These are phyloP conservation scores for Berkeleyomyces rouxiae DNA, from an alignment of 2,329 filamentous ascomycete genomes.

Conservation along the genomic window DNA sequence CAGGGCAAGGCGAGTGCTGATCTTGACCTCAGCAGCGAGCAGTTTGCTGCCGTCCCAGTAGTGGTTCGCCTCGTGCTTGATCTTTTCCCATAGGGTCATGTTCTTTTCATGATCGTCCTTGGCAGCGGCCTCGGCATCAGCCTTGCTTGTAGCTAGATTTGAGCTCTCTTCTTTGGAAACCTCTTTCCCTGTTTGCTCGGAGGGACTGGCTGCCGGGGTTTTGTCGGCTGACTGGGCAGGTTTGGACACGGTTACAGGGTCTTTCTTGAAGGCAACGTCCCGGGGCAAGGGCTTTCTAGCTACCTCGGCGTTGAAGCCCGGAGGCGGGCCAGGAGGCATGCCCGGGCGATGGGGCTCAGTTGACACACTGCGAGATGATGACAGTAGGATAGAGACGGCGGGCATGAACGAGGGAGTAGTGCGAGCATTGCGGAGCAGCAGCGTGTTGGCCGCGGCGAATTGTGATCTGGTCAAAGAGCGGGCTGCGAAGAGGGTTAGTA, in stretches of 20 bases:
- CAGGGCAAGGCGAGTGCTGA: conserved; percentile 75
- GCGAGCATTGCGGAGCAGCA: conserved; percentile 12
- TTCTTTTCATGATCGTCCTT: conserved; percentile 61
- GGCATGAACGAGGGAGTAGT: conserved; percentile 23
- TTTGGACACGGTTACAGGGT: conserved; percentile 15
- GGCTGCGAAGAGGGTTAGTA: conserved; percentile 1
- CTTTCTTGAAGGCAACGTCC: conserved; percentile 24
- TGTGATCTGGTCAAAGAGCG: conserved; percentile 13
- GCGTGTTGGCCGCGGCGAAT: conserved; percentile 11
- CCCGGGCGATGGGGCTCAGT: conserved; percentile 42
- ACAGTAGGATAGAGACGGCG: conserved; percentile 40
- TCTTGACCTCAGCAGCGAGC: conserved; percentile 77
- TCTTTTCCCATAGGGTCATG: conserved; percentile 73
- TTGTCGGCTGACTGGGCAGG: conserved; percentile 19
- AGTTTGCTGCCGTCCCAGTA: conserved; percentile 99
- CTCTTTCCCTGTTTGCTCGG: conserved; percentile 18
- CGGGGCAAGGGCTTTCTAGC: conserved; percentile 66
- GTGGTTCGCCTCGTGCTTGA: conserved; percentile 85
- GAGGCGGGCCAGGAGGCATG: conserved; percentile 44
- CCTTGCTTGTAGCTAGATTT: conserved; percentile 23
- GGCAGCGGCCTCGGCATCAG: conserved; percentile 31
- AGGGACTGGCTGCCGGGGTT: conserved; percentile 14
- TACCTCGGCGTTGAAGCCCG: conserved; percentile 78
- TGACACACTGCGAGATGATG: conserved; percentile 33
- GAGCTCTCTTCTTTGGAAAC: conserved; percentile 17